These are phyloP conservation scores for Phaeosphaeriaceae sp. DNA, from an alignment of 2,329 filamentous ascomycete species.

Conservation along the genomic window DNA sequence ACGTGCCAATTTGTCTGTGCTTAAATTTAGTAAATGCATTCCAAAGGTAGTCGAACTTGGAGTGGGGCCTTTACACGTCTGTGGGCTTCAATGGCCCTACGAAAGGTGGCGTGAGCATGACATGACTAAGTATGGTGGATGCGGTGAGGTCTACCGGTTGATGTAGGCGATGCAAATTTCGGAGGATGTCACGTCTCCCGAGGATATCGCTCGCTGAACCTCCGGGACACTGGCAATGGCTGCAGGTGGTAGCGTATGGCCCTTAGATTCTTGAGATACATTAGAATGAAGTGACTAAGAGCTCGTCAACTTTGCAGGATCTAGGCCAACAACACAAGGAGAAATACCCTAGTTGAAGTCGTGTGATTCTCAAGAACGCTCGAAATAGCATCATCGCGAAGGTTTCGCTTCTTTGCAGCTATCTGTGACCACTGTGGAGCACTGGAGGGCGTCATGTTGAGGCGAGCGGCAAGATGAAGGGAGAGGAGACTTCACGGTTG, in stretches of 20 bases:
- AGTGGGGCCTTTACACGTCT: conserved; percentile 26
- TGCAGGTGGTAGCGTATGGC: conserved; percentile 6
- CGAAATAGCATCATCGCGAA: conserved; percentile 34
- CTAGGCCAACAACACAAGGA: neutral
- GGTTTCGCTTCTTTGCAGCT: conserved; percentile 29
- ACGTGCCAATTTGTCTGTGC: conserved; percentile 51
- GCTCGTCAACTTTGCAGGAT: conserved; percentile 11
- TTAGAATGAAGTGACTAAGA: conserved; percentile 20
- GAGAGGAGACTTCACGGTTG: too few relatives aligned
- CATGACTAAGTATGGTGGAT: conserved; percentile 21
- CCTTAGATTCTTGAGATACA: conserved; percentile 9
- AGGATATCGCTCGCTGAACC: conserved; percentile 31
- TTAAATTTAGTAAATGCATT: conserved; percentile 18
- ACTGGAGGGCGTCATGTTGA: conserved; percentile 21
- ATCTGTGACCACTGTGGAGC: conserved; percentile 36
- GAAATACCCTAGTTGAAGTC: conserved; percentile 8
- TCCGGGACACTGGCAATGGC: conserved; percentile 25
- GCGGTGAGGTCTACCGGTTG: conserved; percentile 32
- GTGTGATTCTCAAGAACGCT: conserved; percentile 20
- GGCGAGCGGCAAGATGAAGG: neutral
- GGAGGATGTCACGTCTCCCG: conserved; percentile 35
- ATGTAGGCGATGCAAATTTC: conserved; percentile 39
- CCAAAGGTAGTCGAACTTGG: neutral
- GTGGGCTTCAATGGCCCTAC: conserved; percentile 41
- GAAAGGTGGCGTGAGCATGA: conserved; percentile 44